Conservation (phyloP, 495 filamentous ascomycete species). For the Penicillium chermesinum region DNA sequence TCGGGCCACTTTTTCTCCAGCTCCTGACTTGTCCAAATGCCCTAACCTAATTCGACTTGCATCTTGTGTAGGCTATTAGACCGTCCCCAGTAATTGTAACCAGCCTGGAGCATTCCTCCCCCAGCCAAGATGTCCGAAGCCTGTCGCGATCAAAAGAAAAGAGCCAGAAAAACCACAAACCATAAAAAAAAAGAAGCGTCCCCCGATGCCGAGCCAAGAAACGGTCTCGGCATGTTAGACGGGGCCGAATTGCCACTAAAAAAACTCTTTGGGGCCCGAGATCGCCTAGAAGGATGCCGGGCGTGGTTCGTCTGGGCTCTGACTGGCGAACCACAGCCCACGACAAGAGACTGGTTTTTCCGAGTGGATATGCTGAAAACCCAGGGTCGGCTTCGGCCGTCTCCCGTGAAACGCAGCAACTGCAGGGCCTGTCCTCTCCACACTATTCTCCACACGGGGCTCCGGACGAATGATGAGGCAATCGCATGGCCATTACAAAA, state of each 20-base stretch:
- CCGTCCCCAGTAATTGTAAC: neutral
- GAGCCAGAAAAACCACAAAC: neutral
- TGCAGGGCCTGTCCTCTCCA: slow-evolving; percentile 11
- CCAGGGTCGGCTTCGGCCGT: slow-evolving; percentile 17
- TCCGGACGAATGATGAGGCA: slow-evolving; percentile 5
- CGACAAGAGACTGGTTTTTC: neutral
- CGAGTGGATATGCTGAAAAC: too few species aligned
- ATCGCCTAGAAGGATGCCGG: slow-evolving; percentile 6
- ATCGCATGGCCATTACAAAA: slow-evolving; percentile 19
- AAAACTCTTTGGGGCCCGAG: slow-evolving; percentile 5
- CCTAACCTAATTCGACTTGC: too few species aligned
- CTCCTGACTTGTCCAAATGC: too few species aligned
- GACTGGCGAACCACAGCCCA: slow-evolving; percentile 22
- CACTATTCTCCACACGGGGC: slow-evolving; percentile 19
- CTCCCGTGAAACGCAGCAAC: neutral
- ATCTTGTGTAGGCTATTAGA: too few species aligned
- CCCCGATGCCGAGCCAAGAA: slow-evolving; percentile 15
- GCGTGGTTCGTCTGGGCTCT: slow-evolving; percentile 13
- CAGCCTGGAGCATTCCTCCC: neutral
- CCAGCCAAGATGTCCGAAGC: neutral
- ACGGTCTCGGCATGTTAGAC: slow-evolving; percentile 6
- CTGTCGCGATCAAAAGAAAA: neutral
- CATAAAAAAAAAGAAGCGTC: neutral
- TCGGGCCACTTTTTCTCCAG: too few species aligned
- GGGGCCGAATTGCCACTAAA: slow-evolving; percentile 19